Percentiles rank a stretch among this genome's conserved stretches.
Evolutionary conservation across 768 basidiomycete species (phyloP).

Genomic region (Pulveroboletus sp.): DNA sequence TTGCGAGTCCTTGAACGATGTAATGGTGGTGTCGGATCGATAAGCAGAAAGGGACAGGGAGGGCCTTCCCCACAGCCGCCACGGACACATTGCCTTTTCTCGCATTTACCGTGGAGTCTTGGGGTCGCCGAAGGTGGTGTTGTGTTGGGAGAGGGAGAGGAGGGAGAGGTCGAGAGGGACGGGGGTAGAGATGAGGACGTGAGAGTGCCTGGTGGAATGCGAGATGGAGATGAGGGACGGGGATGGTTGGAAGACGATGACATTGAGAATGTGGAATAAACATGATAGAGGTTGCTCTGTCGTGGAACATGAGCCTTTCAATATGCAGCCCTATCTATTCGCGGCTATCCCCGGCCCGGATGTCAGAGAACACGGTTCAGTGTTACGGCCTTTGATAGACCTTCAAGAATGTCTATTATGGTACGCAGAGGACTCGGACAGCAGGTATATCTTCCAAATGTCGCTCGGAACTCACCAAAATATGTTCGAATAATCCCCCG

Average conservation of each 20-base stretch:
- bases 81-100: conserved; percentile 46
- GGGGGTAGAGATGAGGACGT: conserved; percentile 30
- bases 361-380: neutral
- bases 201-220: conserved; percentile 24
- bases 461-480: neutral
- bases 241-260: conserved; percentile 59
- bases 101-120: conserved; percentile 43
- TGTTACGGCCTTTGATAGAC: neutral
- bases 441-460: neutral
- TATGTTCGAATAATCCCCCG: neutral
- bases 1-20: conserved; percentile 44
- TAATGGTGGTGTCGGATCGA: neutral
- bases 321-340: no score
- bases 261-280: conserved; percentile 43
- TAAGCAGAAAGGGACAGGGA: neutral
- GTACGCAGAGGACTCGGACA: conserved; percentile 3
- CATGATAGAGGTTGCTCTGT: neutral
- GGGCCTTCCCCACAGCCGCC: conserved; percentile 8
- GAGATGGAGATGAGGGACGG: conserved; percentile 27
- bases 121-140: conserved; percentile 20
- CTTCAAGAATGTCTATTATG: conserved; percentile 3
- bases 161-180: conserved; percentile 23
- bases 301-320: no score
- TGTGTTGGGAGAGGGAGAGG: conserved; percentile 27
- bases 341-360: conserved; percentile 1